These are phyloP conservation scores for Malassezia sp. DNA, from an alignment of 1,284 basidiomycete genomes.

Conservation along the genomic window DNA sequence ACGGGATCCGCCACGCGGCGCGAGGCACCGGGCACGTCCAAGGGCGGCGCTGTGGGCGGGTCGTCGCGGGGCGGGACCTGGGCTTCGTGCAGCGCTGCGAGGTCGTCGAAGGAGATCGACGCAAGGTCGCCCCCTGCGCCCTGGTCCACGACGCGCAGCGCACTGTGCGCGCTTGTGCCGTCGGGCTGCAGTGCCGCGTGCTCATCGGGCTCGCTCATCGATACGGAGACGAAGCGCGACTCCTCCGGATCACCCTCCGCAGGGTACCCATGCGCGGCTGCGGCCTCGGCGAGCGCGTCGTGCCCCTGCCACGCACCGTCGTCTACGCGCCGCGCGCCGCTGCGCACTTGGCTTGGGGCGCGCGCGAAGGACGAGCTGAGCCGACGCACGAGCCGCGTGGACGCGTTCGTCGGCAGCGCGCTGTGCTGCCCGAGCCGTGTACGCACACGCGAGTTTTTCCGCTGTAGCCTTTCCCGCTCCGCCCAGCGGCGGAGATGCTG, in stretches of 20 bases:
- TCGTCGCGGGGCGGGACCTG: too few species aligned
- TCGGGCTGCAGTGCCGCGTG: conserved; percentile 1
- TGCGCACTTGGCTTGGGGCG: conserved; percentile 1
- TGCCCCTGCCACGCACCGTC: too few species aligned
- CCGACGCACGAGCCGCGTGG: conserved; percentile 5
- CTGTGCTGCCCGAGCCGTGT: not conserved
- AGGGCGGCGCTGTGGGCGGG: too few species aligned
- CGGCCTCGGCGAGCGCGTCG: too few species aligned
- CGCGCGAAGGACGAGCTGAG: conserved; percentile 10
- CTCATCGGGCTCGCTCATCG: not conserved
- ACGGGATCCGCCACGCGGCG: too few species aligned
- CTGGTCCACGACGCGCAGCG: not conserved
- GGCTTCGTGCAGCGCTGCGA: not conserved
- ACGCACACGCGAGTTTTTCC: conserved; percentile 2
- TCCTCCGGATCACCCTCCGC: too few species aligned
- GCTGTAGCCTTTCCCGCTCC: conserved; percentile 6
- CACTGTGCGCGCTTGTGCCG: too few species aligned
- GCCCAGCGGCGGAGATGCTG: conserved; percentile 13
- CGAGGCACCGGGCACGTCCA: too few species aligned
- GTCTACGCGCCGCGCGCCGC: not conserved
- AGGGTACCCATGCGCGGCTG: too few species aligned
- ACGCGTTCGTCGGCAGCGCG: not conserved
- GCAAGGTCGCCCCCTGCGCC: not conserved
- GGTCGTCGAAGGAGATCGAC: conserved; percentile 11
- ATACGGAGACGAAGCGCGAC: too few species aligned